phyloP scores from a whole-genome alignment of 2,329 filamentous ascomycete species.

The Gyromitra esculenta region DNA sequence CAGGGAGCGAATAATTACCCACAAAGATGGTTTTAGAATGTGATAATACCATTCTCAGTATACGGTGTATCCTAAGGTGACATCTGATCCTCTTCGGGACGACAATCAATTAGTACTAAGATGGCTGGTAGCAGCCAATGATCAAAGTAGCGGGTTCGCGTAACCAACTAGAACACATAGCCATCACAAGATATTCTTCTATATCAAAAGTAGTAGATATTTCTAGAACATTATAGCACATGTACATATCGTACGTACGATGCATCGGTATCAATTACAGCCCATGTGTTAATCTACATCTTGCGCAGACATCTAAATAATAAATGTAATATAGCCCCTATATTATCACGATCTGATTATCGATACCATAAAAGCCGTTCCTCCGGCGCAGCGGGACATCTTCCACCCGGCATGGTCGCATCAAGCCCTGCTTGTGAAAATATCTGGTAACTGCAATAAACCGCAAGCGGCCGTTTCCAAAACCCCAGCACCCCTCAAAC shows the following conservation, averaged over 20 bases:
- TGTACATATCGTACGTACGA: background rate
- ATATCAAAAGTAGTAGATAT: background rate
- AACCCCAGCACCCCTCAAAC: background rate
- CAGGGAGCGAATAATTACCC: background rate
- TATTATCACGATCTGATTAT: conserved; percentile 7
- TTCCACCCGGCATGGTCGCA: background rate
- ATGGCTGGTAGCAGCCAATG: background rate
- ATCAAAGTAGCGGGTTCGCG: background rate
- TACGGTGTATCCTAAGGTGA: background rate
- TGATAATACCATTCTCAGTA: background rate
- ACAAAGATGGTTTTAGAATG: background rate
- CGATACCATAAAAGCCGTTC: conserved; percentile 27
- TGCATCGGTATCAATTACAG: background rate
- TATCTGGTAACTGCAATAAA: background rate
- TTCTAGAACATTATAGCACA: background rate
- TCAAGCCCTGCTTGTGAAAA: background rate
- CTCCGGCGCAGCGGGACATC: conserved; percentile 16
- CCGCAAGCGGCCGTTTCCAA: background rate
- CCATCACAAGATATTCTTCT: background rate
- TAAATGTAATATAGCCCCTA: background rate
- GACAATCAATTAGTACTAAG: background rate
- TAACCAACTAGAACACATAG: background rate
- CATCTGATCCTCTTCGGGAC: background rate
- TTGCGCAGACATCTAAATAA: too few species aligned
- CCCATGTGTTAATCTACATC: background rate